These are phyloP conservation scores for Pyricularia sp. DNA, from an alignment of 2,329 filamentous ascomycete species.

Conservation along the genomic window DNA sequence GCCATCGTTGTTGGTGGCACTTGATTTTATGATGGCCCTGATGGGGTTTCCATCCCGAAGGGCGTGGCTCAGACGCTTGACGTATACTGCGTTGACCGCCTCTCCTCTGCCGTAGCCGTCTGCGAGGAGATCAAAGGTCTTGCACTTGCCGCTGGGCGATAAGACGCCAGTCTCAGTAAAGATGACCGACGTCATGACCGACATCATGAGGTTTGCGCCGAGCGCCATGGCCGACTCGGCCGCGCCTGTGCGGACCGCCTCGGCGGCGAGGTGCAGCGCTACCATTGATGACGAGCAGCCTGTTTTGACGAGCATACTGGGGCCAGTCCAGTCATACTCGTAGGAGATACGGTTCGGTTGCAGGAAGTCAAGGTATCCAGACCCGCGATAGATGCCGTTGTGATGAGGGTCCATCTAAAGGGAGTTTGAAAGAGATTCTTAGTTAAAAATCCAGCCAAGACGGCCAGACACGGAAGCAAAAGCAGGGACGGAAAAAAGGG, in stretches of 20 bases:
- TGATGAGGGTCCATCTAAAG: background rate
- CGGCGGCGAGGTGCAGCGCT: slow-evolving; percentile 38
- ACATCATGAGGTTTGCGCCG: background rate
- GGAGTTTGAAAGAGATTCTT: no score
- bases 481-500: no score
- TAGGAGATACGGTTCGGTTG: slow-evolving; percentile 41
- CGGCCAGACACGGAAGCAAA: no score
- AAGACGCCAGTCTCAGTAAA: background rate
- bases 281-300: slow-evolving; percentile 42
- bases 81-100: slow-evolving; percentile 26
- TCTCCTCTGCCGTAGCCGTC: slow-evolving; percentile 36
- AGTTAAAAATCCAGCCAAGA: no score
- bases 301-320: slow-evolving; percentile 41
- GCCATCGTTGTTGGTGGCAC: no score
- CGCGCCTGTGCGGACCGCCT: slow-evolving; percentile 37
- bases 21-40: no score
- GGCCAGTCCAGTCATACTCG: slow-evolving; percentile 44
- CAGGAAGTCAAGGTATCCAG: slow-evolving; percentile 45
- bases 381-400: slow-evolving; percentile 36
- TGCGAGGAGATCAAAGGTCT: slow-evolving; percentile 27
- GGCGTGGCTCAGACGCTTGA: slow-evolving; percentile 37
- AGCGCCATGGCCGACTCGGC: background rate
- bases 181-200: background rate
- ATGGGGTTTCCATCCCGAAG: no score
- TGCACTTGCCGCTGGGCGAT: slow-evolving; percentile 10